A percentile compares a stretch with the other conserved stretches of the same genome.
Evolutionary conservation across 371 early-diverging fungal species (phyloP).

Genomic region (Haplosporangium sp.): DNA sequence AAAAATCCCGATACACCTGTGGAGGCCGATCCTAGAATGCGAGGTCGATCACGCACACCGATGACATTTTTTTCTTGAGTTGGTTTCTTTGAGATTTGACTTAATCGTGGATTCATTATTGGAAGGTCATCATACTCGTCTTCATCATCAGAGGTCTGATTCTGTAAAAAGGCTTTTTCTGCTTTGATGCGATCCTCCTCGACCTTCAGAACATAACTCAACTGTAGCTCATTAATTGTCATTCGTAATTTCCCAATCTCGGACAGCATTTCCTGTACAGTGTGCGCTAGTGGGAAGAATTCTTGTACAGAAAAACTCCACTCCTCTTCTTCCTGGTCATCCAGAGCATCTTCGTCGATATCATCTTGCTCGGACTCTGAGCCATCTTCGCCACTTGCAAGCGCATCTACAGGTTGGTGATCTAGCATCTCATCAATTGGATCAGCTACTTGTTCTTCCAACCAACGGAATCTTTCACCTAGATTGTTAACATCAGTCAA

Average conservation of each 20-base stretch:
- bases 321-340: constrained; percentile 16
- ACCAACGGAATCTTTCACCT: constrained; percentile 64
- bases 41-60: constrained; percentile 39
- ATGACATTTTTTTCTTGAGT: constrained; percentile 22
- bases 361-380: constrained; percentile 4
- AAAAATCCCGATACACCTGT: constrained; percentile 53
- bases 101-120: neutral
- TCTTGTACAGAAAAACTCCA: constrained; percentile 59
- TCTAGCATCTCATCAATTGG: constrained; percentile 39
- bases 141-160: constrained; percentile 36
- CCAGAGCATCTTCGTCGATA: neutral
- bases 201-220: constrained; percentile 77
- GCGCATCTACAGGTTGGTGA: neutral
- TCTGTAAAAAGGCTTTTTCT: constrained; percentile 64
- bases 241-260: constrained; percentile 73
- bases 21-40: constrained; percentile 36
- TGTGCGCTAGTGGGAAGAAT: constrained; percentile 67
- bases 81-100: constrained; percentile 4
- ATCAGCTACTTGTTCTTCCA: constrained; percentile 56
- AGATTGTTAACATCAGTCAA: constrained; percentile 69
- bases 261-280: constrained; percentile 71
- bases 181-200: constrained; percentile 63
- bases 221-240: constrained; percentile 77
- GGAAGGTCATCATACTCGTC: constrained; percentile 11
- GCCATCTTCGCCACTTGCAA: neutral